Evolutionary conservation across 2,329 filamentous ascomycete species (phyloP).

Genomic region (Fusarium sp.): DNA sequence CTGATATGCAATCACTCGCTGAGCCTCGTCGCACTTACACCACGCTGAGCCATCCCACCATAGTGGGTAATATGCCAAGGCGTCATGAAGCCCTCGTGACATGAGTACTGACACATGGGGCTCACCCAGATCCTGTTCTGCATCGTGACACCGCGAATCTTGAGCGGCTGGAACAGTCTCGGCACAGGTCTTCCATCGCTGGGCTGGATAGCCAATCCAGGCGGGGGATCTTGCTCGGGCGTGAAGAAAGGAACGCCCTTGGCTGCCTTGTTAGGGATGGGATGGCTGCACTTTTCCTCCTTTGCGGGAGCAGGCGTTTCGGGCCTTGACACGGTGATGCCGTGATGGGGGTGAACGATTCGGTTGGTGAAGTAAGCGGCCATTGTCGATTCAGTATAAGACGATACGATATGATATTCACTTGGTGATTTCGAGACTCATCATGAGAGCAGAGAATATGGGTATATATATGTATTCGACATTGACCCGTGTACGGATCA

Average conservation of each 20-base stretch:
- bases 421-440: not conserved
- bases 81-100: constrained; percentile 67
- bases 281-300: constrained; percentile 33
- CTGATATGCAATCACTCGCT: constrained; percentile 41
- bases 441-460: not conserved
- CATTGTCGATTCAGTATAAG: constrained; percentile 19
- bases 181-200: constrained; percentile 60
- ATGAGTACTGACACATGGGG: constrained; percentile 59
- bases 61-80: constrained; percentile 78
- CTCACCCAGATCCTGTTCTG: constrained; percentile 58
- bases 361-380: constrained; percentile 43
- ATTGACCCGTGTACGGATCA: not conserved
- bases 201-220: constrained; percentile 54
- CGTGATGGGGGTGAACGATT: constrained; percentile 42
- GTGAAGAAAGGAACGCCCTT: constrained; percentile 57
- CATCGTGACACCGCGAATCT: constrained; percentile 55
- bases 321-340: constrained; percentile 40
- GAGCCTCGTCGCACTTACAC: constrained; percentile 51
- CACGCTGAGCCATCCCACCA: constrained; percentile 75
- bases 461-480: constrained; percentile 16
- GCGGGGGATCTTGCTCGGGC: constrained; percentile 55
- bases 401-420: not conserved
- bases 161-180: constrained; percentile 59
- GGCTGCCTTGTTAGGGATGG: constrained; percentile 42
- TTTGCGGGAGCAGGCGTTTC: constrained; percentile 38